Evolutionary conservation across 768 basidiomycete species (phyloP).

Genomic region (Scleroderma bovista): DNA sequence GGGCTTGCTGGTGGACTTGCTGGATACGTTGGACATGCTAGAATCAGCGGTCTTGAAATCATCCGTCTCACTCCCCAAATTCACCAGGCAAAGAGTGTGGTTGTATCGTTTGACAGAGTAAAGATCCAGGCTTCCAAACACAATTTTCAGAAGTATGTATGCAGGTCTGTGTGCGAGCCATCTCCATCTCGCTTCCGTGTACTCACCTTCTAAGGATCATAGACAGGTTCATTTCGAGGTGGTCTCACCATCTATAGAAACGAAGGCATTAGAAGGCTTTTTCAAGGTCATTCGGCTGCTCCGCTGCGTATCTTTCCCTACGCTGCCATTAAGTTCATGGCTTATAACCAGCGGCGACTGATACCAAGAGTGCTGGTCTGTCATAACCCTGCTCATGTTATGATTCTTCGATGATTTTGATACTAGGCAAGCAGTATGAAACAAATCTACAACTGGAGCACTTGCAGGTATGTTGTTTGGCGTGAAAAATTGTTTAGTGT

Average conservation of each 20-base stretch:
- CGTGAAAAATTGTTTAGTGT: not conserved
- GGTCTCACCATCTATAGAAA: constrained; percentile 64
- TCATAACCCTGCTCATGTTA: not conserved
- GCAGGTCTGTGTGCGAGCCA: constrained; percentile 51
- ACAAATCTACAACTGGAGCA: constrained; percentile 80
- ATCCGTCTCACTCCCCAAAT: constrained; percentile 1
- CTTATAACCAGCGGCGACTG: constrained; percentile 82
- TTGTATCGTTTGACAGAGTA: constrained; percentile 94
- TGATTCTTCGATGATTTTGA: constrained; percentile 54
- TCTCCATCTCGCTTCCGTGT: constrained; percentile 9
- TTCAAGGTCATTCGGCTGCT: constrained; percentile 96
- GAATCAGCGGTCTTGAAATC: not conserved
- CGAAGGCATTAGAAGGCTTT: constrained; percentile 70
- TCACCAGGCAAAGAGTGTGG: constrained; percentile 82
- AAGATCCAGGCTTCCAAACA: constrained; percentile 98
- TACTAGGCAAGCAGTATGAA: constrained; percentile 76
- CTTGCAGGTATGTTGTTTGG: constrained; percentile 60
- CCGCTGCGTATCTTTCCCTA: constrained; percentile 93
- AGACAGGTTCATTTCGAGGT: constrained; percentile 79
- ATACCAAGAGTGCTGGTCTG: constrained; percentile 38
- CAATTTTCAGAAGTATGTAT: constrained; percentile 90
- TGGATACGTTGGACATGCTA: constrained; percentile 75
- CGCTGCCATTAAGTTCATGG: constrained; percentile 95
- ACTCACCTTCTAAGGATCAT: constrained; percentile 54
- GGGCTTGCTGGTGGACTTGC: constrained; percentile 92